Evolutionary conservation across 108 stramenopile genomes (phyloP).

Genomic region (Fragilaria crotonensis): DNA sequence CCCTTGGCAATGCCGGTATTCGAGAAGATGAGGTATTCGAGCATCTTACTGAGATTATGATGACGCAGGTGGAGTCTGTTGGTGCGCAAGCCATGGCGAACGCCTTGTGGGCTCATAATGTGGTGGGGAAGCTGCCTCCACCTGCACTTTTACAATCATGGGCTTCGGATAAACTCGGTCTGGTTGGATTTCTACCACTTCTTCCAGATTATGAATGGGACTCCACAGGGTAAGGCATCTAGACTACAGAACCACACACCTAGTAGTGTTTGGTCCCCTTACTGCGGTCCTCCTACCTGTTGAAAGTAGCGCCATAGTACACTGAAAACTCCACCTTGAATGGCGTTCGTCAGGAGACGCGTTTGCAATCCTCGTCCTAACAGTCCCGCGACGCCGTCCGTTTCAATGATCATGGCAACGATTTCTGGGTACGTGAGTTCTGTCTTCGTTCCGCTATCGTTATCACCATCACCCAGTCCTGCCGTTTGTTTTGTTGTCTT

Average conservation of each 20-base stretch:
- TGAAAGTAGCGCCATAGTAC: slow-evolving; percentile 75
- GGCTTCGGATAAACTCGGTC: slow-evolving; percentile 43
- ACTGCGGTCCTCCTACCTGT: no score
- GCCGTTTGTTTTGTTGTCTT: slow-evolving; percentile 85
- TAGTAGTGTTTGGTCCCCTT: no score
- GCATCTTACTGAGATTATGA: slow-evolving; percentile 28
- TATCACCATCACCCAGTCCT: slow-evolving; percentile 23
- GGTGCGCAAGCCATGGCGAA: slow-evolving; percentile 62
- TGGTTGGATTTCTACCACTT: slow-evolving; percentile 13
- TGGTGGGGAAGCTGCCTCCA: slow-evolving; percentile 32
- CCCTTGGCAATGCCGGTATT: slow-evolving; percentile 44
- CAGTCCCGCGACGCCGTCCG: slow-evolving; percentile 61
- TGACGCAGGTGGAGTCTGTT: slow-evolving; percentile 31
- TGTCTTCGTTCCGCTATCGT: slow-evolving; percentile 7
- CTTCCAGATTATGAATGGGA: no score
- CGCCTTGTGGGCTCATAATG: slow-evolving; percentile 55
- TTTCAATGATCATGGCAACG: slow-evolving; percentile 54
- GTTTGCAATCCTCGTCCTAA: slow-evolving; percentile 78
- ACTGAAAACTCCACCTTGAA: slow-evolving; percentile 80
- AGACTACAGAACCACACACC: not conserved
- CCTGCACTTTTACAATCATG: slow-evolving; percentile 43
- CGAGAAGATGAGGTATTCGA: slow-evolving; percentile 45
- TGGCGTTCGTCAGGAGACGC: slow-evolving; percentile 68
- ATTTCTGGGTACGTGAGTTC: slow-evolving; percentile 65
- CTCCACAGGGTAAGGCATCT: not conserved